Base-by-base conservation (phyloP, 768 basidiomycete species). In the Phanerochaete carnosa region DNA sequence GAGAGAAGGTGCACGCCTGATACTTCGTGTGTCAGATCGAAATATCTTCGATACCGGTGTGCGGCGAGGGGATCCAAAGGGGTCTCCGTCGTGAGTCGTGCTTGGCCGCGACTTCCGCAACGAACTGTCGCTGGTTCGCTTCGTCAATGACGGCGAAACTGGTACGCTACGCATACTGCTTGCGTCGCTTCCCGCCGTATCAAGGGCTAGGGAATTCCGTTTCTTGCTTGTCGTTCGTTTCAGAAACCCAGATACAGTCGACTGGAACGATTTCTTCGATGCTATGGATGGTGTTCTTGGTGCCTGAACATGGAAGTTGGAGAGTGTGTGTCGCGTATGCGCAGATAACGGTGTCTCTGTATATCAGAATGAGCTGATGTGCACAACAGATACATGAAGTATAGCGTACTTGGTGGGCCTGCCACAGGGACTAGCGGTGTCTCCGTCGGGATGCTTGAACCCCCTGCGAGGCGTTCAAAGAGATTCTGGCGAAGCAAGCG, bases 401-500 rank as follows among this genome's bases (percentile, higher is more conserved):
- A 16, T 13, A 23, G 29, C 30, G 25, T 52, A 53, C 33, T 25
- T 1, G 55, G 57, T 45, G 62, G 53, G 26, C 50, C 52, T 43
- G 78, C 70, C 63, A 83, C 77, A 43, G 87, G 87, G 46, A 90
- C 84, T 45, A 90, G 70, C 25, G 90, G 77, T 11, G 68, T 72
- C 71, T 92, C 90, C 39, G 80, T 77, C 5, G 90, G 89, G 23
- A 89, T 78, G 9, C 76, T 68, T 26, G 83, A 75, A 54, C 77
- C 80, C 62, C 75, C 83, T 16, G 89, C 80, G 67, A 91, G 84
- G 55, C 92, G 83, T 70, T 93, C 90, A 65, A 94, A 94, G 39
- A 94, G 77, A 68, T 87, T 91, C 72, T 92, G 91, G 46, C 92
- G 86, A 13, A 94, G 80, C 45, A 94, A 72, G 54, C 92, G 86